Evolutionary conservation across 1,139 yeast species (phyloP).

Genomic region (Pichia norvegensis): DNA sequence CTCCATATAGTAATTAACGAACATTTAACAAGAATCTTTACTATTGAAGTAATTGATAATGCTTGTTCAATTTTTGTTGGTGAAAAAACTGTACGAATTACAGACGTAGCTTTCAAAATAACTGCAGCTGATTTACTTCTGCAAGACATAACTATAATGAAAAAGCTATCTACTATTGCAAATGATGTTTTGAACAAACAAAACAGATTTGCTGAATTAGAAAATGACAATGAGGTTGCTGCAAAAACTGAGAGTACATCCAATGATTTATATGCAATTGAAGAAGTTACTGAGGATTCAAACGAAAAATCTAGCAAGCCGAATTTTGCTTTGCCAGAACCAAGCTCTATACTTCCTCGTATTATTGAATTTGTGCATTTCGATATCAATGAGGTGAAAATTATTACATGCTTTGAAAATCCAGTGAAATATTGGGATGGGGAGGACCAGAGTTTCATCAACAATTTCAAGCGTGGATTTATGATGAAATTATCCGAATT

Average conservation of each 20-base stretch:
- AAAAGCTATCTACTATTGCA: slow-evolving; percentile 15
- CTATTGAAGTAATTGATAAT: slow-evolving; percentile 15
- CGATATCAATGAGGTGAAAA: slow-evolving; percentile 13
- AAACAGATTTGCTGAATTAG: not conserved
- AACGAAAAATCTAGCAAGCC: not conserved
- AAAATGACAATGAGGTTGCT: not conserved
- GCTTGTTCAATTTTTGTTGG: slow-evolving; percentile 10
- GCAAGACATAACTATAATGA: slow-evolving; percentile 15
- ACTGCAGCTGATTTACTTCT: slow-evolving; percentile 18
- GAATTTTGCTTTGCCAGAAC: not conserved
- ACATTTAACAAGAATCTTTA: slow-evolving; percentile 10
- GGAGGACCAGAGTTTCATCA: slow-evolving; percentile 24
- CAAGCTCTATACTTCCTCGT: slow-evolving; percentile 11
- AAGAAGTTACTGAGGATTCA: not conserved
- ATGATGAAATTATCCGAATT: slow-evolving; percentile 8
- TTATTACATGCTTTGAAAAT: slow-evolving; percentile 23
- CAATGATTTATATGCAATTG: not conserved
- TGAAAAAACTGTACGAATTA: slow-evolving; percentile 8
- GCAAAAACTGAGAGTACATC: not conserved
- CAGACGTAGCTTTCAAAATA: slow-evolving; percentile 9
- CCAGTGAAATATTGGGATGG: slow-evolving; percentile 25
- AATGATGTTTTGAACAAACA: slow-evolving; percentile 4
- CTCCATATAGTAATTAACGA: slow-evolving; percentile 14
- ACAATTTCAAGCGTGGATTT: slow-evolving; percentile 24
- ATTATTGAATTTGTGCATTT: slow-evolving; percentile 13